Evolutionary conservation across 1,284 basidiomycete genomes (phyloP).

Genomic region (Trichosporon sp.): DNA sequence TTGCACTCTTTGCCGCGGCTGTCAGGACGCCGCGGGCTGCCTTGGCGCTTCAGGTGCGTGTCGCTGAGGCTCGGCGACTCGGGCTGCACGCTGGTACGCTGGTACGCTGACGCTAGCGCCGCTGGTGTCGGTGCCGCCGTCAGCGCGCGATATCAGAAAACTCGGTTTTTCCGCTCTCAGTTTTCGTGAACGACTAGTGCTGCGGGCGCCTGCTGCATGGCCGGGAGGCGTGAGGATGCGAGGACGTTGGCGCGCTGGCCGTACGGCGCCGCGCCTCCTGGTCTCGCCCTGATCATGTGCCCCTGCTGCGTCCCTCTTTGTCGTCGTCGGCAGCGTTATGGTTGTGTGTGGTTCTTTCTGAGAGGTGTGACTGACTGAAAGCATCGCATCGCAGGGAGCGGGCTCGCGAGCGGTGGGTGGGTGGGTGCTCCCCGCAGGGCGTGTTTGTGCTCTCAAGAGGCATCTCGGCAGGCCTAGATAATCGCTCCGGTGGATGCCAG

Average conservation of each 20-base stretch:
- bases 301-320: not conserved
- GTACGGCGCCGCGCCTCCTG: too few species aligned
- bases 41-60: not conserved
- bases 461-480: not conserved
- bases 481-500: not conserved
- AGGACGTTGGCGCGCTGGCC: too few species aligned
- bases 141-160: not conserved
- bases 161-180: not conserved
- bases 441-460: not conserved
- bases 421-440: not conserved
- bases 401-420: not conserved
- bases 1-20: not conserved
- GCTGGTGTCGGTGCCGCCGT: not conserved
- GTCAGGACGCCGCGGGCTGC: not conserved
- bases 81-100: not conserved
- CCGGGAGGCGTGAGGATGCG: too few species aligned
- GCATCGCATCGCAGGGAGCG: not conserved
- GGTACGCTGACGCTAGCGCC: not conserved
- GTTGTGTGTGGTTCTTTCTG: not conserved
- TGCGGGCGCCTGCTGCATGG: not conserved
- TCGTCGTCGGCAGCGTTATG: not conserved
- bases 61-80: not conserved
- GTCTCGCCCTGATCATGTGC: not conserved
- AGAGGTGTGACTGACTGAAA: not conserved
- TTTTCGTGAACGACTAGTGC: not conserved